Evolutionary conservation across 371 early-diverging fungal species (phyloP), one percentile per base, ranked within the genome.

Genomic region (Apophysomyces variabilis): DNA sequence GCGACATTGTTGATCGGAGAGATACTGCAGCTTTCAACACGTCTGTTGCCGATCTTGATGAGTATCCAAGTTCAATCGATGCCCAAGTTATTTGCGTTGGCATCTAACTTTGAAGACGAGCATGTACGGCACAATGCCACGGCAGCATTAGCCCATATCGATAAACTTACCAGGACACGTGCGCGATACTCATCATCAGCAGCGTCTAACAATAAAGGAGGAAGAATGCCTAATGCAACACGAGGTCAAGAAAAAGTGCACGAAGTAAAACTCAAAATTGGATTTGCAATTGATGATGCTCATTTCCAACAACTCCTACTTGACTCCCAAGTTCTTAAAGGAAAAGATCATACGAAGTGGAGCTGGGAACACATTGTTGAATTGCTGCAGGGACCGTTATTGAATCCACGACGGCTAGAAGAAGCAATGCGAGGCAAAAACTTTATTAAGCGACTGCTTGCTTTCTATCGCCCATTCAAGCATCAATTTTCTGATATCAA

Each of bases 331-430:
- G 91, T 92, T 12, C 64, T 93, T 3, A 84, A 75, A 39, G 85
- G 87, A 4, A 94, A 93, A 66, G 94, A 95, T 21, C 85, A 81
- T 63, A 80, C 87, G 5, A 90, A 92, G 65, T 96, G 96, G 96
- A 87, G 87, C 46, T 96, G 93, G 94, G 90, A 92, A 50, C 78
- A 80, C 32, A 89, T 94, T 18, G 65, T 79, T 50, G 93, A 94
- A 65, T 74, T 95, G 1, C 67, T 95, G 7, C 89, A 90, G 56
- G 94, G 94, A 1, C 93, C 94, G 2, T 73, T 94, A 46, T 66
- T 86, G 14, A 90, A 89, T 66, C 86, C 91, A 2, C 79, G 87
- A 50, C 81, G 95, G 21, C 66, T 95, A 18, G 95, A 95, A 18
- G 96, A 96, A 64, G 88, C 89, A 0, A 78, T 92, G 67, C 86